A percentile compares a stretch with the other conserved stretches of the same genome.
Conservation (phyloP, 225 moss, liverwort and hornwort species). For the Straminergon stramineum region DNA sequence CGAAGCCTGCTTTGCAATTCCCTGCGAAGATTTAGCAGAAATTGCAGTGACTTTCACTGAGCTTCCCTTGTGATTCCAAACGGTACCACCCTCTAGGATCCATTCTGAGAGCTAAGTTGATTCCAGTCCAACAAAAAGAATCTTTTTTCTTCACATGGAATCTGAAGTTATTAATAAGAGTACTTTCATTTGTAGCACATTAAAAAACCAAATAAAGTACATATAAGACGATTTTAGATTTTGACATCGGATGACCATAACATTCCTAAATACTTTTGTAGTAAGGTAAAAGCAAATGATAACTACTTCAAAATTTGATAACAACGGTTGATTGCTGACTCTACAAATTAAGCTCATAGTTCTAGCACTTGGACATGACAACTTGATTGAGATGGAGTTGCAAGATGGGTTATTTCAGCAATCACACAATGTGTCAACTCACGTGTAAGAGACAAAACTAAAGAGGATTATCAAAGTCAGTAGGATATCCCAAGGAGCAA, state of each 20-base stretch:
- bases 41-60: background rate
- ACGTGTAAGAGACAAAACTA: background rate
- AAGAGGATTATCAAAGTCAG: background rate
- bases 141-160: background rate
- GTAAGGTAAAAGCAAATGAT: background rate
- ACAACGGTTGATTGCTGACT: background rate
- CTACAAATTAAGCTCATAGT: background rate
- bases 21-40: background rate
- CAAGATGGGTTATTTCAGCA: background rate
- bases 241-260: background rate
- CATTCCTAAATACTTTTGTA: background rate
- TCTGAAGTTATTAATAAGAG: background rate
- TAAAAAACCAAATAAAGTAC: background rate
- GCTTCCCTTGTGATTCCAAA: background rate
- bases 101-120: background rate
- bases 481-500: background rate
- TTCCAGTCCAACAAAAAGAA: background rate
- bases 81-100: background rate
- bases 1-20: background rate
- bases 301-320: background rate
- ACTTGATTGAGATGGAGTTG: background rate
- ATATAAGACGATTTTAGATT: background rate
- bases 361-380: background rate
- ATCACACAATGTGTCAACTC: background rate
- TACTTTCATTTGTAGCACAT: too few relatives aligned